Conservation (phyloP, 2,329 filamentous ascomycete genomes). For the Fusarium mundagurra region DNA sequence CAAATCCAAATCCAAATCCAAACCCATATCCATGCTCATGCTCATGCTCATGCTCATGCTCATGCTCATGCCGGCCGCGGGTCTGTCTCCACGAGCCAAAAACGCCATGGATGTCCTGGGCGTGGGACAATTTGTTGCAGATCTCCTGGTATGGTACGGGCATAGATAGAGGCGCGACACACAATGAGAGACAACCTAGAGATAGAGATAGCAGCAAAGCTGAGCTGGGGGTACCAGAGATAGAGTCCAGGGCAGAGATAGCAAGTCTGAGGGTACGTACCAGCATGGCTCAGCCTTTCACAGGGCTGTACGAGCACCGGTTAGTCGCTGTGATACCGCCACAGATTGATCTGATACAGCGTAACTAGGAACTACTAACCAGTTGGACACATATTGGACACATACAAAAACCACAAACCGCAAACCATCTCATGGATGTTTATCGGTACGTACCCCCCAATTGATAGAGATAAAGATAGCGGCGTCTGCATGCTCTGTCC, state of each 20-base stretch:
- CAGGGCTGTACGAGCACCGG: conserved; percentile 20
- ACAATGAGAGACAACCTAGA: conserved; percentile 13
- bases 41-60: no score
- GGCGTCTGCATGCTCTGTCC: conserved; percentile 13
- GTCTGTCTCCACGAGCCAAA: conserved; percentile 28
- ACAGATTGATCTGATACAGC: conserved; percentile 23
- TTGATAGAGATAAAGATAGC: conserved; percentile 39
- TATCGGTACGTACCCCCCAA: conserved; percentile 39
- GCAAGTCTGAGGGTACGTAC: conserved; percentile 12
- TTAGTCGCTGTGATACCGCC: conserved; percentile 26
- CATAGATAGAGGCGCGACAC: conserved; percentile 28
- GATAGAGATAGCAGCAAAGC: conserved; percentile 23
- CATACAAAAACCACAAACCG: conserved; percentile 33
- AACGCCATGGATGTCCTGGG: conserved; percentile 21
- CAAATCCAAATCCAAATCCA: conserved; percentile 4
- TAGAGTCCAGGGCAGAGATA: conserved; percentile 23
- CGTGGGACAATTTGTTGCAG: conserved; percentile 26
- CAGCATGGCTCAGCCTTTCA: conserved; percentile 6
- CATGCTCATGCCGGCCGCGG: conserved; percentile 9
- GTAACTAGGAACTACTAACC: conserved; percentile 36
- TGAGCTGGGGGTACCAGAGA: conserved; percentile 11
- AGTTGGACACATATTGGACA: conserved; percentile 43
- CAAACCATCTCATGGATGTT: conserved; percentile 26
- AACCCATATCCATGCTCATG: neutral
- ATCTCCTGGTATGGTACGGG: conserved; percentile 16